A percentile compares a stretch with the other conserved stretches of the same genome.
These are phyloP conservation scores for Nakaseomyces delphensis DNA, from an alignment of 1,139 yeast genomes.

Conservation along the genomic window DNA sequence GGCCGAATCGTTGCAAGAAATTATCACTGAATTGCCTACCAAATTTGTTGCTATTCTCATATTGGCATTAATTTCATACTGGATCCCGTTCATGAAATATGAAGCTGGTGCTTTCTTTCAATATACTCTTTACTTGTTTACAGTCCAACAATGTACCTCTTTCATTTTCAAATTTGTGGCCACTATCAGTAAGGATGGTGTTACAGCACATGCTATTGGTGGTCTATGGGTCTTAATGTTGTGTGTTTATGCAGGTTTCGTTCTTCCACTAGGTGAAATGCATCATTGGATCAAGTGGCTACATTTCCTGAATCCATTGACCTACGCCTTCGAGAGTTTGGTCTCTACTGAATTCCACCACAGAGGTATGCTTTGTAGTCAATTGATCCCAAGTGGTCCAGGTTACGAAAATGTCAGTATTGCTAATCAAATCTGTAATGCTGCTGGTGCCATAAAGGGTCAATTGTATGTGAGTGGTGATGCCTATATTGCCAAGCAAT, in stretches of 20 bases:
- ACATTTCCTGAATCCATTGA: slow-evolving; percentile 48
- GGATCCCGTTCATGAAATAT: slow-evolving; percentile 48
- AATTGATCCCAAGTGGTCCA: slow-evolving; percentile 46
- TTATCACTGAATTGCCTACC: slow-evolving; percentile 50
- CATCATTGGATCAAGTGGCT: slow-evolving; percentile 61
- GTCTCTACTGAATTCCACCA: slow-evolving; percentile 52
- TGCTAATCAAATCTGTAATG: slow-evolving; percentile 41
- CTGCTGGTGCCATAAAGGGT: slow-evolving; percentile 42
- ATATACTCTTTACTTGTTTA: slow-evolving; percentile 42
- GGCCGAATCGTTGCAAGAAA: slow-evolving; percentile 55
- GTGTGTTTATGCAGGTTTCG: slow-evolving; percentile 52
- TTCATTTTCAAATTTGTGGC: slow-evolving; percentile 56
- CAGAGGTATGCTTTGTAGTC: slow-evolving; percentile 41
- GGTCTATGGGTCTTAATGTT: slow-evolving; percentile 46
- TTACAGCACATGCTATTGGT: slow-evolving; percentile 57
- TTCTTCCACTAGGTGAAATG: slow-evolving; percentile 49
- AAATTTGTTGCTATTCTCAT: slow-evolving; percentile 40
- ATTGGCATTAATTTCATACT: slow-evolving; percentile 45
- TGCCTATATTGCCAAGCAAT: slow-evolving; percentile 35
- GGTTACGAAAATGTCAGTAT: slow-evolving; percentile 37
- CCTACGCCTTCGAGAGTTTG: slow-evolving; percentile 48
- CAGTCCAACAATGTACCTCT: slow-evolving; percentile 44
- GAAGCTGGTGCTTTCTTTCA: slow-evolving; percentile 57
- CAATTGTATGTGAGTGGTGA: slow-evolving; percentile 41
- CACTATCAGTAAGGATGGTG: slow-evolving; percentile 44